phyloP scores from a whole-genome alignment of 768 basidiomycete species.

The Pleurotus sapidus region DNA sequence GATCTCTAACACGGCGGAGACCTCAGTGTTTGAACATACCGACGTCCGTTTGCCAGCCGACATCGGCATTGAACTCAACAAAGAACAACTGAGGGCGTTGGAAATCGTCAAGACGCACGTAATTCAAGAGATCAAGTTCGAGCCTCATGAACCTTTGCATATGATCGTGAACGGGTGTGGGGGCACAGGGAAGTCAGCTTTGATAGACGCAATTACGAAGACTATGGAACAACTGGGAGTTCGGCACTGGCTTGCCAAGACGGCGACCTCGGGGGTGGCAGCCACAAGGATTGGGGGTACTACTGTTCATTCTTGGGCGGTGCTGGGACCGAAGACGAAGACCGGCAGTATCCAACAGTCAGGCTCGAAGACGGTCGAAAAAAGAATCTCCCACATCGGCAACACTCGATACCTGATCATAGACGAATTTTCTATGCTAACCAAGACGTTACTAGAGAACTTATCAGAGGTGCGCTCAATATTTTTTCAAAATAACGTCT shows the following conservation, averaged over 20 bases:
- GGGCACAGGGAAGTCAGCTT: conserved; percentile 6
- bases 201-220: not conserved
- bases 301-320: not conserved
- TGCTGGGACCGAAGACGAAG: not conserved
- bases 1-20: no score
- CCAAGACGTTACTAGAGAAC: conserved; percentile 17
- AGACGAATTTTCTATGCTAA: conserved; percentile 34
- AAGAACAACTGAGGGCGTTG: conserved; percentile 28
- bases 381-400: not conserved
- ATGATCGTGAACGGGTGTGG: conserved; percentile 35
- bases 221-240: not conserved
- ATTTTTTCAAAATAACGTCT: no score
- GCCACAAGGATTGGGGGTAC: not conserved
- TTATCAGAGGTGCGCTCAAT: conserved; percentile 12
- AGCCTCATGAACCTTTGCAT: conserved; percentile 21
- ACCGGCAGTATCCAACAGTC: not conserved
- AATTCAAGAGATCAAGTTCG: no score
- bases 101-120: conserved; percentile 21
- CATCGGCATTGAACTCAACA: conserved; percentile 10
- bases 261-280: not conserved
- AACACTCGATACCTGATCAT: conserved; percentile 24
- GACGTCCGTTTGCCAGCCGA: no score
- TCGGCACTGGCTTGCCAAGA: not conserved
- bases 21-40: no score
- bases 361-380: not conserved